Conservation (phyloP, 2,329 filamentous ascomycete species). For the Cladosporium velox region DNA sequence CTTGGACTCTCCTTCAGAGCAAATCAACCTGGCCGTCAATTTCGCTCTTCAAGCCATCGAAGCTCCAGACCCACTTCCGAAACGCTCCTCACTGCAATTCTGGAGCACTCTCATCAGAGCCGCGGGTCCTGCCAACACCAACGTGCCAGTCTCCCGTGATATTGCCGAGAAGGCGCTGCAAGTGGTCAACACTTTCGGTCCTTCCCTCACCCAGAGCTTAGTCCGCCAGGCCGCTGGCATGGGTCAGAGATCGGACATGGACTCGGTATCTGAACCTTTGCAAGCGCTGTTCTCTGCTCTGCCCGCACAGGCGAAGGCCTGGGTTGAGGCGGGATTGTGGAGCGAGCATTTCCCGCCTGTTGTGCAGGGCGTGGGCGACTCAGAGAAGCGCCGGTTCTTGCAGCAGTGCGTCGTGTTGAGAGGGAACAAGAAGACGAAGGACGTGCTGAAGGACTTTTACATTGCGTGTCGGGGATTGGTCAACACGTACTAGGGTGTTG, state of each 20-base stretch:
- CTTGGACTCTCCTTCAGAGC: conserved; percentile 58
- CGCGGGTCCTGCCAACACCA: conserved; percentile 37
- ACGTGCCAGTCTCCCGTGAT: conserved; percentile 23
- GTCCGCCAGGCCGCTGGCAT: conserved; percentile 68
- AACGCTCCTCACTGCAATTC: conserved; percentile 71
- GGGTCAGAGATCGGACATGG: conserved; percentile 70
- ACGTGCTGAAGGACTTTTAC: conserved; percentile 72
- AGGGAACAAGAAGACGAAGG: conserved; percentile 63
- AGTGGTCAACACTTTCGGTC: conserved; percentile 61
- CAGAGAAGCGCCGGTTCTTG: conserved; percentile 65
- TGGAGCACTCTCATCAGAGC: conserved; percentile 62
- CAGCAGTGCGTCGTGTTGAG: conserved; percentile 68
- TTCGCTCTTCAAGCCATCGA: conserved; percentile 71
- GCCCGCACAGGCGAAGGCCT: conserved; percentile 30
- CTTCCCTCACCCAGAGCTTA: conserved; percentile 60
- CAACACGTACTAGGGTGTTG: conserved; percentile 22
- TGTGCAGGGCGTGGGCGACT: conserved; percentile 58
- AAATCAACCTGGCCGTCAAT: conserved; percentile 67
- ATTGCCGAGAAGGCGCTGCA: conserved; percentile 27
- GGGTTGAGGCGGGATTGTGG: conserved; percentile 60
- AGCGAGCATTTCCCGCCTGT: conserved; percentile 53
- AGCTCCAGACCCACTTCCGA: conserved; percentile 72
- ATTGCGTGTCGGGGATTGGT: conserved; percentile 60
- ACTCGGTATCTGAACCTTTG: conserved; percentile 69
- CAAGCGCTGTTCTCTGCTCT: conserved; percentile 58